phyloP scores from a whole-genome alignment of 1,284 basidiomycete species.

The Trametes pubescens region DNA sequence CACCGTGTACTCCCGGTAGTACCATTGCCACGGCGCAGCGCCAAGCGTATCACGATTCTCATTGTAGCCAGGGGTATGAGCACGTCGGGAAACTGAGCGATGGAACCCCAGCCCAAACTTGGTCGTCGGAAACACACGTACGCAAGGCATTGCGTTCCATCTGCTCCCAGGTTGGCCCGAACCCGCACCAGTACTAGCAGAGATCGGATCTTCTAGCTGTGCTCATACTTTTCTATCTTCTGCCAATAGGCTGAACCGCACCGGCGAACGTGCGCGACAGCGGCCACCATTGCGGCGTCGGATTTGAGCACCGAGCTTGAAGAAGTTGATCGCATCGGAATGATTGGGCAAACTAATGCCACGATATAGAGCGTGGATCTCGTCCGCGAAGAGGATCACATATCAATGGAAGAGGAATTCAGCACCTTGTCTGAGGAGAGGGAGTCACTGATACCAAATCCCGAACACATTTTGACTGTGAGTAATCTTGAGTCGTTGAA shows the following conservation, averaged over 20 bases:
- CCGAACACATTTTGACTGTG: too few species aligned
- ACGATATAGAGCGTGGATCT: too few species aligned
- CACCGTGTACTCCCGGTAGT: not conserved
- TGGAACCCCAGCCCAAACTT: not conserved
- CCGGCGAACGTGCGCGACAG: not conserved
- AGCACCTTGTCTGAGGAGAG: too few species aligned
- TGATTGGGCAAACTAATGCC: too few species aligned
- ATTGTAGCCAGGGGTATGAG: not conserved
- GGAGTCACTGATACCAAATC: too few species aligned
- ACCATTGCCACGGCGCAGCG: not conserved
- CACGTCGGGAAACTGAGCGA: not conserved
- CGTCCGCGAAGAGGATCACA: too few species aligned
- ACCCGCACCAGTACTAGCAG: not conserved
- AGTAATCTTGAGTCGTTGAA: too few species aligned
- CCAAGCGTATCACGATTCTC: not conserved
- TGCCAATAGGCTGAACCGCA: not conserved
- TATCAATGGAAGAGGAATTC: too few species aligned
- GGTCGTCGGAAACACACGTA: not conserved
- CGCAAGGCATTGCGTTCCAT: not conserved
- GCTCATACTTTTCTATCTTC: not conserved
- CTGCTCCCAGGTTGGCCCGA: not conserved
- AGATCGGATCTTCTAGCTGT: not conserved
- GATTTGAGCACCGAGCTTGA: too few species aligned
- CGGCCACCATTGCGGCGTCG: too few species aligned
- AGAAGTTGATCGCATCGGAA: too few species aligned